Evolutionary conservation across 2,329 filamentous ascomycete species (phyloP).

Genomic region (Venturia carpophila): DNA sequence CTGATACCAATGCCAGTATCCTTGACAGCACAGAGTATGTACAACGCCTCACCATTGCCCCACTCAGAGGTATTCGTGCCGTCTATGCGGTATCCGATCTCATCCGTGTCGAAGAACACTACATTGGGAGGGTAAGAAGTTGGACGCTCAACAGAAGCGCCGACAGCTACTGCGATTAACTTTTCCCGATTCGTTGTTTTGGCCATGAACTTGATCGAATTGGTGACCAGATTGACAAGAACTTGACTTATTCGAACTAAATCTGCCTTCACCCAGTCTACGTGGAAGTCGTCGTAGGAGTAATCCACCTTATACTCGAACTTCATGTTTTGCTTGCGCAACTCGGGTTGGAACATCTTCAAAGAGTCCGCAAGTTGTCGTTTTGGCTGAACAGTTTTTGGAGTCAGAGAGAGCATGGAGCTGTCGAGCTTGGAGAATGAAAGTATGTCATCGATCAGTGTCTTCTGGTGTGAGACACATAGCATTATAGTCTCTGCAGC

Average conservation of each 20-base stretch:
- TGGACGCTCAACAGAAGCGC: conserved; percentile 9
- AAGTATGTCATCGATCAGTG: conserved; percentile 19
- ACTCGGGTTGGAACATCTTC: conserved; percentile 31
- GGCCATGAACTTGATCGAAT: conserved; percentile 30
- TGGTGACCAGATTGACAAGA: conserved; percentile 22
- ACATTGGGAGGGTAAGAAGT: conserved; percentile 35
- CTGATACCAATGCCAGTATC: conserved; percentile 51
- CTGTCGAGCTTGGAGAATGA: conserved; percentile 18
- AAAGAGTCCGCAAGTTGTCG: conserved; percentile 25
- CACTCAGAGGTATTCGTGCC: conserved; percentile 36
- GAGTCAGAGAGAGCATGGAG: conserved; percentile 15
- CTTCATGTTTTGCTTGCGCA: conserved; percentile 26
- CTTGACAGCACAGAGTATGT: conserved; percentile 54
- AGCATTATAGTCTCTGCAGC: conserved; percentile 32
- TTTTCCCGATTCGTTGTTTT: conserved; percentile 22
- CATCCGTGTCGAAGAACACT: conserved; percentile 36
- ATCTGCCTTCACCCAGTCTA: conserved; percentile 22
- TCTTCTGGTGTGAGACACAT: conserved; percentile 18
- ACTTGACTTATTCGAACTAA: conserved; percentile 20
- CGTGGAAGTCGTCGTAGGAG: conserved; percentile 23
- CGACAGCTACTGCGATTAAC: conserved; percentile 16
- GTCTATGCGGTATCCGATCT: conserved; percentile 33
- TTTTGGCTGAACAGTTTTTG: conserved; percentile 23
- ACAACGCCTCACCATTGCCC: conserved; percentile 26
- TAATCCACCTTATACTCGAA: conserved; percentile 26